Conservation (phyloP, 306 rosid species). For the Vigna mungo region DNA sequence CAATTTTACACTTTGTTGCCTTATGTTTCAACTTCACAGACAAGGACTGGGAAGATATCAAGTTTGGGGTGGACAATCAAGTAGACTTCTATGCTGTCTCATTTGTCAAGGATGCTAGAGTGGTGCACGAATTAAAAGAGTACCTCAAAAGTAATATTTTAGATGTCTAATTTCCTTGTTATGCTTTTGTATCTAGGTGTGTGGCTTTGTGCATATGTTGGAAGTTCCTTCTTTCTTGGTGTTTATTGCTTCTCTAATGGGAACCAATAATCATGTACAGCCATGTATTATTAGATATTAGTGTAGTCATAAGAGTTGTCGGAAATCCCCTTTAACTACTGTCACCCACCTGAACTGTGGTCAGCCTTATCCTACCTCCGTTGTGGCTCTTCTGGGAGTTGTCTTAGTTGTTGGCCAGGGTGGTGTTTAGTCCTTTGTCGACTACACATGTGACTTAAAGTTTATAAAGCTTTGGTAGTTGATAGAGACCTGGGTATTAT, state of each 20-base stretch:
- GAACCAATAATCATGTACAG: neutral
- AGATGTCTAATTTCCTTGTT: slow-evolving; percentile 41
- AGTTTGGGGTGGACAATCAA: slow-evolving; percentile 94
- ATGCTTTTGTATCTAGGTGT: slow-evolving; percentile 16
- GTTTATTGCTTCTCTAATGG: slow-evolving; percentile 21
- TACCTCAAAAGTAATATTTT: slow-evolving; percentile 71
- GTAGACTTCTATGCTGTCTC: slow-evolving; percentile 98
- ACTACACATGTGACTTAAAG: neutral
- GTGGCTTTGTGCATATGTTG: slow-evolving; percentile 1
- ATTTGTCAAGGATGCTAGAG: slow-evolving; percentile 90
- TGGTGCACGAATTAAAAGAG: slow-evolving; percentile 86
- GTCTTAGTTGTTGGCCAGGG: neutral
- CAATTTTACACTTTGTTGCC: slow-evolving; percentile 34
- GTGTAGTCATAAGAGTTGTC: neutral
- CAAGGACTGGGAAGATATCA: slow-evolving; percentile 99
- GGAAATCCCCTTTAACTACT: neutral
- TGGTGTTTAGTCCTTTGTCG: neutral
- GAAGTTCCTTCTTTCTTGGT: slow-evolving; percentile 16
- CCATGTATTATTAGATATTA: neutral
- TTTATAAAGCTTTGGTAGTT: neutral
- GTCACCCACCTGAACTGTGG: neutral
- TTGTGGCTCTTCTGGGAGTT: neutral
- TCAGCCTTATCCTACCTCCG: neutral
- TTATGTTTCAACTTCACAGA: slow-evolving; percentile 56
- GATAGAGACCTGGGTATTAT: too few species aligned